Evolutionary conservation across 192 early-diverging fungal species (phyloP), one percentile per base, ranked within the genome.

Genomic region (Backusella parvicylindrica): DNA sequence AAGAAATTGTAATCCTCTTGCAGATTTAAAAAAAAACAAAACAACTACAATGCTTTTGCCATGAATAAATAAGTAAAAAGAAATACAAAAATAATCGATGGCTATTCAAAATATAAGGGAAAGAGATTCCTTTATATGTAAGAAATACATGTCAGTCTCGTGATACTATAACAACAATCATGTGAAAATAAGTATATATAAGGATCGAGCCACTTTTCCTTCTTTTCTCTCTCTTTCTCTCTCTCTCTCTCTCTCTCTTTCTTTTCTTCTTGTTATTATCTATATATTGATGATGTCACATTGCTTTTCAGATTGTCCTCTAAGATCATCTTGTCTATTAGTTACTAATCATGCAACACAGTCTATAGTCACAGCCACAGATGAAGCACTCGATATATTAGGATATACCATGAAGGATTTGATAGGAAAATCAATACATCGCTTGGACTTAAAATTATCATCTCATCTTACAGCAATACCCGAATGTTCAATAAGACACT

Each of bases 291-390:
- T 16, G 9, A 70, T 70, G 68, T 21, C 72, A 5, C 72, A 73
- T 31, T 47, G 60, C 18, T 73, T 73, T 28, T 73, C 53, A 9
- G 38, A 60, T 64, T 73, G 72, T 65, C 72, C 72, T n/a, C 30
- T 73, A 31, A 38, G 72, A 3, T 73, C 72, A n/a, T 73, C 70
- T 15, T 56, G 38, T 9, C 21, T 73, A 40, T 31, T 73, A 12
- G 64, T 73, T 0, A 63, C 60, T 0, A 73, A 73, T 38, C 72
- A 73, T 13, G 9, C 37, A 6, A 64, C 26, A 23, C 72, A 73
- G 31, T 41, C 60, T n/a, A 73, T 73, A 6, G 60, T 73, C 26
- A 43, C 72, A 64, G 72, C 72, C 3, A 73, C 72, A 6, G 72
- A 73, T 26, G 72, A 73, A 65, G 63, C 64, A 43, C 37, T 73